Conservation (phyloP, 2,329 filamentous ascomycete genomes). For the Talaromyces sp. region DNA sequence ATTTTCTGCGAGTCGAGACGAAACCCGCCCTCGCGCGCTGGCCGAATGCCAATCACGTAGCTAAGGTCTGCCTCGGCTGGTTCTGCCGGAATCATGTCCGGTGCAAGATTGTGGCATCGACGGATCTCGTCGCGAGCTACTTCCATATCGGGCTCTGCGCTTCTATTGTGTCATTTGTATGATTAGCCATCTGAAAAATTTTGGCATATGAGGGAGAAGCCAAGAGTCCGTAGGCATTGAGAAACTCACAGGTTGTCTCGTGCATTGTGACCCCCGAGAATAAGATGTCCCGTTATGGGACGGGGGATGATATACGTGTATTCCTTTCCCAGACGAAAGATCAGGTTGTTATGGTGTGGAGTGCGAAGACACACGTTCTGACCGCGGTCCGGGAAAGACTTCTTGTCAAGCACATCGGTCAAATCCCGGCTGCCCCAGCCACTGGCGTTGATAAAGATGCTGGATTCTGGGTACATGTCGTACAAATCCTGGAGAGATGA, state of each 20-base stretch:
- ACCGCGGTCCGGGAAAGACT: slow-evolving; percentile 31
- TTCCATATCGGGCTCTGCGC: slow-evolving; percentile 26
- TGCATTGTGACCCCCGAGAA: slow-evolving; percentile 32
- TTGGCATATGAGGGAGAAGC: no score
- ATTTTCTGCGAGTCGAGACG: slow-evolving; percentile 26
- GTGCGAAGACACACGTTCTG: slow-evolving; percentile 33
- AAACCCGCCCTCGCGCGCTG: slow-evolving; percentile 28
- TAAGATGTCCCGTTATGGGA: slow-evolving; percentile 25
- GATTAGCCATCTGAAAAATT: no score
- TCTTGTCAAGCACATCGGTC: slow-evolving; percentile 28
- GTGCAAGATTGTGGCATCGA: slow-evolving; percentile 33
- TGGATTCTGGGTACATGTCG: slow-evolving; percentile 28
- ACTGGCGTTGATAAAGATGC: slow-evolving; percentile 34
- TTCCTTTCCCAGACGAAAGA: slow-evolving; percentile 31
- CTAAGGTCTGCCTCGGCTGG: slow-evolving; percentile 23
- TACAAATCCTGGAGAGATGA: slow-evolving; percentile 29
- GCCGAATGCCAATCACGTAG: slow-evolving; percentile 32
- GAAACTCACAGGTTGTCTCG: slow-evolving; percentile 23
- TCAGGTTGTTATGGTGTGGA: slow-evolving; percentile 23
- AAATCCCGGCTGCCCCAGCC: slow-evolving; percentile 30
- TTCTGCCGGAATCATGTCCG: slow-evolving; percentile 27
- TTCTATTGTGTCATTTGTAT: neutral
- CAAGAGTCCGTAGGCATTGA: neutral
- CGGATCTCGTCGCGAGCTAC: slow-evolving; percentile 33
- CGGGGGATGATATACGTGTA: slow-evolving; percentile 36